These are phyloP conservation scores for Aspergillus brasiliensis DNA, from an alignment of 2,329 filamentous ascomycete species.

Conservation along the genomic window DNA sequence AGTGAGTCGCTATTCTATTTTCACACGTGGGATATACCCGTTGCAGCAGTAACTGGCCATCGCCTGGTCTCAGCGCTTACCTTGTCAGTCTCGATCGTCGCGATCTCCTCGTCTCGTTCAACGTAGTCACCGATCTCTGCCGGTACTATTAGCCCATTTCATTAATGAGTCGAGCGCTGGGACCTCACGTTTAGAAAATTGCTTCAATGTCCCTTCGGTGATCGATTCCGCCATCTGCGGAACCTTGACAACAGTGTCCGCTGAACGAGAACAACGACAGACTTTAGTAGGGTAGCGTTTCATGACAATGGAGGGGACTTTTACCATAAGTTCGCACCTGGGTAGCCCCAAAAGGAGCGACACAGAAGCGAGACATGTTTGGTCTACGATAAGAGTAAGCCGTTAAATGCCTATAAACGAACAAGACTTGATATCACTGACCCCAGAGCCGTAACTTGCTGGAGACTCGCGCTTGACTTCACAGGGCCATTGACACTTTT, in stretches of 20 bases:
- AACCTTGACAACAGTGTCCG: slow-evolving; percentile 87
- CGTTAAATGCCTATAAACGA: neutral
- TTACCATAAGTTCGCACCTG: slow-evolving; percentile 44
- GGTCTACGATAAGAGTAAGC: slow-evolving; percentile 5
- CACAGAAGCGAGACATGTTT: slow-evolving; percentile 25
- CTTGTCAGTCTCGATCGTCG: slow-evolving; percentile 99
- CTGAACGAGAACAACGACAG: slow-evolving; percentile 38
- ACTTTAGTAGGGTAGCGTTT: neutral
- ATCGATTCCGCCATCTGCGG: slow-evolving; percentile 99
- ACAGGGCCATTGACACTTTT: slow-evolving; percentile 10
- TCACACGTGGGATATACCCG: neutral
- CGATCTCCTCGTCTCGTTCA: slow-evolving; percentile 95
- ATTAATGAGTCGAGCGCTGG: neutral
- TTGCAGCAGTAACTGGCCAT: neutral
- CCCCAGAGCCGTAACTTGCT: slow-evolving; percentile 28
- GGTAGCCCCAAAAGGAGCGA: slow-evolving; percentile 29
- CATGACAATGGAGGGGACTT: neutral
- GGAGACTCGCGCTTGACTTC: slow-evolving; percentile 24
- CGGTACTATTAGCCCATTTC: neutral
- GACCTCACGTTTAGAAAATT: slow-evolving; percentile 76
- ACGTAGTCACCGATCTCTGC: slow-evolving; percentile 85
- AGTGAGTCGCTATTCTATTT: slow-evolving; percentile 7
- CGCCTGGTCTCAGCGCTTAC: slow-evolving; percentile 48
- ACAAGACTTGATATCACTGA: slow-evolving; percentile 16
- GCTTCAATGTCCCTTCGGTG: slow-evolving; percentile 93